phyloP scores from a whole-genome alignment of 805 yeast species.

The Schwanniomyces vanrijiae region DNA sequence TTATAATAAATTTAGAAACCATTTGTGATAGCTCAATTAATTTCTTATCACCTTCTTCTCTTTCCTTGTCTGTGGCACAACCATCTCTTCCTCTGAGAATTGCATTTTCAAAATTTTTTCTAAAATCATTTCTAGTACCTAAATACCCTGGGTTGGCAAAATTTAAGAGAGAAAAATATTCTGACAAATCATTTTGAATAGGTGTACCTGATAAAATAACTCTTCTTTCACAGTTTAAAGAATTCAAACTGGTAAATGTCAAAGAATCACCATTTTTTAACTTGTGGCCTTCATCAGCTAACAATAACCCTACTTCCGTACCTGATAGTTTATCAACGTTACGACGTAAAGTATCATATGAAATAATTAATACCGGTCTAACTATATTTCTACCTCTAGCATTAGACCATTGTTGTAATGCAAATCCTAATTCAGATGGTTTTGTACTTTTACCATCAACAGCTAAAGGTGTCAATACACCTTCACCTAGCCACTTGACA shows the following conservation, averaged over 20 bases:
- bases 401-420: conserved; percentile 79
- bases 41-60: conserved; percentile 65
- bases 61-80: conserved; percentile 78
- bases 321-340: conserved; percentile 74
- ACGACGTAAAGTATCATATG: conserved; percentile 89
- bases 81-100: conserved; percentile 89
- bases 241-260: conserved; percentile 82
- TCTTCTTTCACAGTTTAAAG: conserved; percentile 82
- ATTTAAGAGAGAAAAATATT: conserved; percentile 83
- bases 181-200: conserved; percentile 91
- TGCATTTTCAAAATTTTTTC: conserved; percentile 77
- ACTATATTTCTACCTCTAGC: conserved; percentile 88
- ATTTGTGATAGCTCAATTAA: conserved; percentile 67
- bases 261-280: conserved; percentile 77
- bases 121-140: conserved; percentile 81
- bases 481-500: conserved; percentile 92
- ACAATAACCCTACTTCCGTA: conserved; percentile 79
- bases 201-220: conserved; percentile 97
- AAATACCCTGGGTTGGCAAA: conserved; percentile 94
- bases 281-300: conserved; percentile 55
- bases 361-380: conserved; percentile 88
- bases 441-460: conserved; percentile 88
- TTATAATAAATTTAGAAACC: conserved; percentile 86
- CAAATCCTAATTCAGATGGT: conserved; percentile 62
- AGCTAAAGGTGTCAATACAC: conserved; percentile 84